Conservation (phyloP, 2,329 filamentous ascomycete genomes). For the Thielaviopsis populi region DNA sequence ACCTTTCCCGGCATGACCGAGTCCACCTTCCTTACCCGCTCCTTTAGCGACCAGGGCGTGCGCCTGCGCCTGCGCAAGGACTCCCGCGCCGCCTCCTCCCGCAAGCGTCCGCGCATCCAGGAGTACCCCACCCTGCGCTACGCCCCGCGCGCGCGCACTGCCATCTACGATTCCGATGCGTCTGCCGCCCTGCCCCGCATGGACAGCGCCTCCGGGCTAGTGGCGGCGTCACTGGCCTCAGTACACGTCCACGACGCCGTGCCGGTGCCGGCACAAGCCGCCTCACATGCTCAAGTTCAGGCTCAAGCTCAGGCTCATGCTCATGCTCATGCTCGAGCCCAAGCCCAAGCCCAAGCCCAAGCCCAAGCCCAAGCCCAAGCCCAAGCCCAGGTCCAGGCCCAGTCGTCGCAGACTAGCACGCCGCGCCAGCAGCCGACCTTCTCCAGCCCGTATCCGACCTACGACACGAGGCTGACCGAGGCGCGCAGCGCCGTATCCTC, state of each 20-base stretch:
- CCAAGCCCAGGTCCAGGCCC: conserved; percentile 6
- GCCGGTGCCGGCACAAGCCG: neutral
- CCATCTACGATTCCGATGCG: conserved; percentile 11
- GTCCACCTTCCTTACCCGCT: conserved; percentile 65
- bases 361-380: neutral
- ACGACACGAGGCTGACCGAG: conserved; percentile 10
- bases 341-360: neutral
- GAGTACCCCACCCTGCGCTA: conserved; percentile 15
- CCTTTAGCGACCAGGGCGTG: conserved; percentile 78
- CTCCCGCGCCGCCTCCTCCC: conserved; percentile 42
- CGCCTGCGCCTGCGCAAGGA: conserved; percentile 72
- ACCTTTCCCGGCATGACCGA: conserved; percentile 67
- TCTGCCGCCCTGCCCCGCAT: conserved; percentile 11
- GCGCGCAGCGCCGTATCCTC: conserved; percentile 9
- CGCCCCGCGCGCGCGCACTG: conserved; percentile 15
- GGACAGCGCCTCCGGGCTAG: conserved; percentile 6
- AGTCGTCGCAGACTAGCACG: conserved; percentile 16
- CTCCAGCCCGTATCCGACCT: conserved; percentile 10
- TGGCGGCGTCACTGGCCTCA: neutral
- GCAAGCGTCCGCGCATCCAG: conserved; percentile 27
- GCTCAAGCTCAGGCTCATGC: conserved; percentile 8
- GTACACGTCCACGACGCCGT: neutral
- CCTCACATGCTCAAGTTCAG: neutral
- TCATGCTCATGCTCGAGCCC: neutral
- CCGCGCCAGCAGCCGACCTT: conserved; percentile 13